Evolutionary conservation across 148 eudicot species (phyloP).

Genomic region (Heliamphora exappendiculata): DNA sequence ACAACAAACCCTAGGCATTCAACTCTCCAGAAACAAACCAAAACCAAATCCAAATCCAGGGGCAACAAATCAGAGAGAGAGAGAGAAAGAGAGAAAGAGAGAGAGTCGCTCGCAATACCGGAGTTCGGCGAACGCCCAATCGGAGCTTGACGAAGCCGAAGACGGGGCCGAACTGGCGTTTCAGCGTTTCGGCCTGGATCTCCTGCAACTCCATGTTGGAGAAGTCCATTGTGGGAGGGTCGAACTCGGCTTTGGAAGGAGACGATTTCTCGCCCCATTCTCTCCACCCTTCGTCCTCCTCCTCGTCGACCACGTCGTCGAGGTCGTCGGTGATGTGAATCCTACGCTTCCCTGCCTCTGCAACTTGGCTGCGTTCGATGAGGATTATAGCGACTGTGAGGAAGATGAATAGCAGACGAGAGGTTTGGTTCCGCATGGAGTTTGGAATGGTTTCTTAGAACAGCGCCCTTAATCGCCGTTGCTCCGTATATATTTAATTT

Average conservation of each 20-base stretch:
- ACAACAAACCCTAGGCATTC: not conserved
- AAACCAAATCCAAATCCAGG: not conserved
- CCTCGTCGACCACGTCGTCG: constrained; percentile 79
- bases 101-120: constrained; percentile 27
- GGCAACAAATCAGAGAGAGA: not conserved
- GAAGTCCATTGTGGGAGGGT: constrained; percentile 55
- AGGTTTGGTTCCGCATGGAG: not conserved
- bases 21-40: not conserved
- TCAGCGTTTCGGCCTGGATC: constrained; percentile 58
- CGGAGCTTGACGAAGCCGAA: constrained; percentile 86
- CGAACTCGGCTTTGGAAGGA: constrained; percentile 27
- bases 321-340: constrained; percentile 79
- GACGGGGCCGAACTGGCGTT: constrained; percentile 52
- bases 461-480: no score
- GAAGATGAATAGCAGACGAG: constrained; percentile 13
- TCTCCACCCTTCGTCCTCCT: constrained; percentile 77
- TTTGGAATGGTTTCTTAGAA: not conserved
- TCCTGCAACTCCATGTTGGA: constrained; percentile 36
- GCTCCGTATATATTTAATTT: not conserved
- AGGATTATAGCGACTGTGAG: constrained; percentile 26
- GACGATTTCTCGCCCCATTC: constrained; percentile 63
- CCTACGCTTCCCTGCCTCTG: constrained; percentile 37
- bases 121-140: constrained; percentile 42
- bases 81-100: not conserved
- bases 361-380: constrained; percentile 15